These are phyloP conservation scores for Strombidium stylifer DNA, from an alignment of 73 alveolate species.

Conservation along the genomic window DNA sequence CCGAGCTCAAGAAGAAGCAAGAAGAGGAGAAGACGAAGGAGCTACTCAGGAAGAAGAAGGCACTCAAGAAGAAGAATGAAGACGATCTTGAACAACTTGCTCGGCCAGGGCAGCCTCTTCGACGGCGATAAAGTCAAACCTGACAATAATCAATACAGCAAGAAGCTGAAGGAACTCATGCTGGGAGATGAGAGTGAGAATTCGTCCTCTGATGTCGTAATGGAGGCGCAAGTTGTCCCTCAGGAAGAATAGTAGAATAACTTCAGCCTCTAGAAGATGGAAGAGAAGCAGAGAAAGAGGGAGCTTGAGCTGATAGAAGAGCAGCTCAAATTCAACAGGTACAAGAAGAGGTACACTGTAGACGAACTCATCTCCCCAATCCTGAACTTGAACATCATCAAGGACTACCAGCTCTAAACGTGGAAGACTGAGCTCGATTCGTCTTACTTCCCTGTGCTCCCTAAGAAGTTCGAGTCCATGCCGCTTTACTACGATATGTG, in stretches of 20 bases:
- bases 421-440: slow-evolving; percentile 6
- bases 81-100: no score
- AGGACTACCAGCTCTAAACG: no score
- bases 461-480: slow-evolving; percentile 2
- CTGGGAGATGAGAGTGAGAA: not conserved
- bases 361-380: slow-evolving; percentile 30
- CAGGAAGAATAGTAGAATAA: not conserved
- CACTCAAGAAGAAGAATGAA: not conserved
- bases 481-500: slow-evolving; percentile 34
- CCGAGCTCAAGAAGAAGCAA: not conserved
- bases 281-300: not conserved
- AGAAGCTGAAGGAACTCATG: not conserved
- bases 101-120: not conserved
- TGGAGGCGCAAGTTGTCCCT: no score
- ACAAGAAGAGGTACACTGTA: slow-evolving; percentile 14
- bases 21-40: not conserved
- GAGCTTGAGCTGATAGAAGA: slow-evolving; percentile 12
- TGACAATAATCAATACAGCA: not conserved
- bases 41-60: not conserved
- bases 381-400: not conserved
- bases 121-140: not conserved
- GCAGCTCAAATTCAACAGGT: slow-evolving; percentile 21
- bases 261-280: not conserved
- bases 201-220: no score
- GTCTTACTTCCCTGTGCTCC: not conserved